Evolutionary conservation across 495 filamentous ascomycete genomes (phyloP).

Genomic region (Evansstolkia leycettana): DNA sequence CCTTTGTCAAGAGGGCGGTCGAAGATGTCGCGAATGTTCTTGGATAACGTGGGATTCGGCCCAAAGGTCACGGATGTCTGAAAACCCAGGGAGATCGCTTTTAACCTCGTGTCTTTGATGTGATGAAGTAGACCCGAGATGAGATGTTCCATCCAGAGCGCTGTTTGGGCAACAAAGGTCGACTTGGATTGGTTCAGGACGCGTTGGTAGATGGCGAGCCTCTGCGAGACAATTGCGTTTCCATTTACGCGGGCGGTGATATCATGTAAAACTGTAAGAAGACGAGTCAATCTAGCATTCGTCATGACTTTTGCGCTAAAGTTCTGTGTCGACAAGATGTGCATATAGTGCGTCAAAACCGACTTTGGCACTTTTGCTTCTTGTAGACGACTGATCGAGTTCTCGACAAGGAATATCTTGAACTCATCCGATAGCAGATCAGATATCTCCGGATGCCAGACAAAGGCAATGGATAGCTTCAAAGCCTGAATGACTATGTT

Average conservation of each 20-base stretch:
- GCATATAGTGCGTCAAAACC: conserved; percentile 62
- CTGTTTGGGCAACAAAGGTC: conserved; percentile 46
- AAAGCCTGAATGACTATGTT: conserved; percentile 64
- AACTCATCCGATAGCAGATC: conserved; percentile 61
- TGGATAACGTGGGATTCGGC: conserved; percentile 48
- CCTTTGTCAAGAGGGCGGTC: conserved; percentile 41
- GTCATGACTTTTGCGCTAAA: conserved; percentile 67
- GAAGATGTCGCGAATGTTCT: conserved; percentile 54
- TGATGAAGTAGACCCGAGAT: conserved; percentile 68
- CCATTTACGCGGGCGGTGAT: conserved; percentile 66
- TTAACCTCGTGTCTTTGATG: conserved; percentile 58
- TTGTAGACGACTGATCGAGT: conserved; percentile 56
- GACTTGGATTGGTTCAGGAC: conserved; percentile 55
- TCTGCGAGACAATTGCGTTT: conserved; percentile 59
- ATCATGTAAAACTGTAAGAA: conserved; percentile 54
- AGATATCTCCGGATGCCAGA: conserved; percentile 54
- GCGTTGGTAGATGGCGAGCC: conserved; percentile 64
- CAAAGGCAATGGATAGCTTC: conserved; percentile 58
- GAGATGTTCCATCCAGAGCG: conserved; percentile 65
- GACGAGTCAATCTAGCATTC: conserved; percentile 45
- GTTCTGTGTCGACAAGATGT: conserved; percentile 62
- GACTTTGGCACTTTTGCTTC: conserved; percentile 59
- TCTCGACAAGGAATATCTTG: conserved; percentile 64
- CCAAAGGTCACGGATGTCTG: conserved; percentile 53
- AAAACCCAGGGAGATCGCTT: conserved; percentile 62